Conservation (phyloP, 2,329 filamentous ascomycete genomes). For the Intubia oerlemansii region DNA sequence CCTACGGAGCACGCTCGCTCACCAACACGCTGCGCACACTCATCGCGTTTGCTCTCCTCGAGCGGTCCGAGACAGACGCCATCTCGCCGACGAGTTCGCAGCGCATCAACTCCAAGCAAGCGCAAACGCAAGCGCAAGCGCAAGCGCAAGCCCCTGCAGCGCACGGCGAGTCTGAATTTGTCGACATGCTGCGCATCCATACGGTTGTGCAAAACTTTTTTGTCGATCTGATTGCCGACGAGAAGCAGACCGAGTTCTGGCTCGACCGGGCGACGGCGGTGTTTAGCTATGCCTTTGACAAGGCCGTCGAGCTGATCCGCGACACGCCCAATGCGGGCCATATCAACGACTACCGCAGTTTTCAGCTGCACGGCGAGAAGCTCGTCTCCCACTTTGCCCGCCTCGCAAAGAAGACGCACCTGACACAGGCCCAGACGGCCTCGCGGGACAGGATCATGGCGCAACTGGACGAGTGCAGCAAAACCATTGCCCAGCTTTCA, state of each 20-base stretch:
- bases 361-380: constrained; percentile 27
- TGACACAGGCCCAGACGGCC: too few species aligned
- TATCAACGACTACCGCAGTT: constrained; percentile 30
- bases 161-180: constrained; percentile 18
- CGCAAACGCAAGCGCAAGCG: too few species aligned
- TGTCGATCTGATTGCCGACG: constrained; percentile 21
- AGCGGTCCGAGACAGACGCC: constrained; percentile 24
- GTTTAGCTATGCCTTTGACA: constrained; percentile 26
- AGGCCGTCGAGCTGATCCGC: constrained; percentile 21
- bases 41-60: constrained; percentile 29
- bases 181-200: constrained; percentile 29
- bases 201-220: constrained; percentile 32
- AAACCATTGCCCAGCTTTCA: too few species aligned
- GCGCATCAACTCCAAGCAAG: constrained; percentile 11
- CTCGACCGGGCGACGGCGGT: constrained; percentile 24
- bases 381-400: constrained; percentile 21
- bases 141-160: too few species aligned
- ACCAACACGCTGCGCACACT: constrained; percentile 27
- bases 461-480: too few species aligned
- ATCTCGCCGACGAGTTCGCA: constrained; percentile 19
- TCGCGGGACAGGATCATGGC: too few species aligned
- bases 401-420: constrained; percentile 15
- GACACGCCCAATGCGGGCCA: constrained; percentile 19
- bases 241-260: constrained; percentile 23
- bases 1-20: constrained; percentile 15